Percentiles rank a stretch among this genome's conserved stretches.
Evolutionary conservation across 306 rosid species (phyloP).

Genomic region (Glycine tomentella): DNA sequence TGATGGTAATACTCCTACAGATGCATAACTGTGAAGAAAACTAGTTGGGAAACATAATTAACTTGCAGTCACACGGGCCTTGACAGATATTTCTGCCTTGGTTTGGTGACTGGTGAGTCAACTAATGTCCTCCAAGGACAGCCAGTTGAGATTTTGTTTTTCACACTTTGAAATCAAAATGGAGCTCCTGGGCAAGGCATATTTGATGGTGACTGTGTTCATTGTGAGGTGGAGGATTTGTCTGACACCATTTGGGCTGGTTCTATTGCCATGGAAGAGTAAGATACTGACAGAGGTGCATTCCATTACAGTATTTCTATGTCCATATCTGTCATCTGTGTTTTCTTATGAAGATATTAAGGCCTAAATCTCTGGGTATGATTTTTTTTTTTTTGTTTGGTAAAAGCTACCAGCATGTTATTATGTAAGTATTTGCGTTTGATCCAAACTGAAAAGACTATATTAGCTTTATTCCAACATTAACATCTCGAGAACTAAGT

Average conservation of each 20-base stretch:
- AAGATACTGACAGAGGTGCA: too few species aligned
- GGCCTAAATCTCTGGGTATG: constrained; percentile 1
- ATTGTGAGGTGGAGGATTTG: too few species aligned
- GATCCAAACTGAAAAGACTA: constrained; percentile 7
- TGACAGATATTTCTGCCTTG: too few species aligned
- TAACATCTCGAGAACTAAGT: background rate
- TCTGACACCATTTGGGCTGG: too few species aligned
- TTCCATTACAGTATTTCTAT: background rate
- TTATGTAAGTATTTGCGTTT: constrained; percentile 26
- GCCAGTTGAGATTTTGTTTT: background rate
- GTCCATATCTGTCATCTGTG: background rate
- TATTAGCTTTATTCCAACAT: constrained; percentile 12
- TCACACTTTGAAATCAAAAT: constrained; percentile 18
- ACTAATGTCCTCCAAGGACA: too few species aligned
- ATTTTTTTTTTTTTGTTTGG: background rate
- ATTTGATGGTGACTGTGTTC: too few species aligned
- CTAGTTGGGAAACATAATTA: background rate
- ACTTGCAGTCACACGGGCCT: background rate
- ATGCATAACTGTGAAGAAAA: background rate
- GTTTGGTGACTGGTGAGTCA: too few species aligned
- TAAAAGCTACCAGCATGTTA: background rate
- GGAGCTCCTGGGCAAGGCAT: background rate
- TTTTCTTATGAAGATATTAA: background rate
- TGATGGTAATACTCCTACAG: background rate
- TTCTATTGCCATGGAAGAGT: too few species aligned